These are phyloP conservation scores for Linum lewisii DNA, from an alignment of 345 rosid species.

Conservation along the genomic window DNA sequence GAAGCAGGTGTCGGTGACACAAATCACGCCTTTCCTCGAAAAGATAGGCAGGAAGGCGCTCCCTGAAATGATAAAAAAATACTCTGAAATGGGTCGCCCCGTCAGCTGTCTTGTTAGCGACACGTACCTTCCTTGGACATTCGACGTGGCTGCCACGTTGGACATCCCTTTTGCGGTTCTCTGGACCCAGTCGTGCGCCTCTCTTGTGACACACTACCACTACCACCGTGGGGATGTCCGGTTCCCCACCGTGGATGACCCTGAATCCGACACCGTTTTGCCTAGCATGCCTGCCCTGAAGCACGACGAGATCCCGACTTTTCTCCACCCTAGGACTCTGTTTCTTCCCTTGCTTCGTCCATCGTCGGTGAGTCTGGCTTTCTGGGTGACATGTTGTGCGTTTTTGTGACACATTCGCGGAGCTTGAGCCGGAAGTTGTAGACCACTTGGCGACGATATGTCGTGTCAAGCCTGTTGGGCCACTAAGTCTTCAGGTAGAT, in stretches of 20 bases:
- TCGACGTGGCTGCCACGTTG: conserved; percentile 28
- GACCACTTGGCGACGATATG: no score
- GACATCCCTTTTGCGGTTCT: conserved; percentile 37
- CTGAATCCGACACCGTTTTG: conserved; percentile 17
- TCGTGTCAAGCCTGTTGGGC: no score
- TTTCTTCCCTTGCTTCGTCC: conserved; percentile 19
- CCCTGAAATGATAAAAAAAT: background rate
- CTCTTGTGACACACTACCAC: conserved; percentile 30
- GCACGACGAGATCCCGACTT: conserved; percentile 37
- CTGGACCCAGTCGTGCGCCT: conserved; percentile 50
- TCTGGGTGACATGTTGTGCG: conserved; percentile 18
- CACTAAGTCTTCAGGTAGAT: no score
- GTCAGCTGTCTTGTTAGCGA: conserved; percentile 30
- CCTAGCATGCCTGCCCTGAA: conserved; percentile 36
- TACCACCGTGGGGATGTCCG: conserved; percentile 24
- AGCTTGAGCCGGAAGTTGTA: no score
- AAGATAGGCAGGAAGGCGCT: conserved; percentile 12
- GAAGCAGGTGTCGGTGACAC: no score
- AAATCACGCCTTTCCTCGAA: conserved; percentile 6
- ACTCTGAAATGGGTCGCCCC: background rate
- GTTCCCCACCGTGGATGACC: conserved; percentile 27
- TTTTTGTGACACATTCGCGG: no score
- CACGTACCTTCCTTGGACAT: conserved; percentile 44
- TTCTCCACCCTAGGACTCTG: conserved; percentile 30
- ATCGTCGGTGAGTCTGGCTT: conserved; percentile 20